These are phyloP conservation scores for Russula vinacea DNA, from an alignment of 768 basidiomycete species.

Conservation along the genomic window DNA sequence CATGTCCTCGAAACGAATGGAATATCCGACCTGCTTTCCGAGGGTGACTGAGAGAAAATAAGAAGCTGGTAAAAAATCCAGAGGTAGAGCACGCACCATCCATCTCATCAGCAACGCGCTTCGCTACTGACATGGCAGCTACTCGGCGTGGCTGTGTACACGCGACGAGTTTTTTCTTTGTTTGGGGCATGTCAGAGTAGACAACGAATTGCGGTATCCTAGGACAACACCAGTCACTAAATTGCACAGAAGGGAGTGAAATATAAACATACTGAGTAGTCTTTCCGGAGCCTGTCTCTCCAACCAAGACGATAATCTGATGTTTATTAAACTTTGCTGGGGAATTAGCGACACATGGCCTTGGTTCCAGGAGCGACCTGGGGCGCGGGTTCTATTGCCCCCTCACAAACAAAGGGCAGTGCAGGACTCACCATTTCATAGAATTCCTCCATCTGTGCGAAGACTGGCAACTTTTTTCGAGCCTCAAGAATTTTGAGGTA, in stretches of 20 bases:
- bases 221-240: constrained; percentile 18
- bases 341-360: constrained; percentile 34
- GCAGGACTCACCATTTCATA: constrained; percentile 68
- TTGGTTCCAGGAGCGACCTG: constrained; percentile 29
- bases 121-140: constrained; percentile 96
- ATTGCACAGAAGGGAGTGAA: neutral
- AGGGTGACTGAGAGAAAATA: constrained; percentile 61
- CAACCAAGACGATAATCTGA: constrained; percentile 88
- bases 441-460: constrained; percentile 89
- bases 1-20: constrained; percentile 98
- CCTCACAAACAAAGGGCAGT: constrained; percentile 24
- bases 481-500: constrained; percentile 84
- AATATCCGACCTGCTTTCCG: constrained; percentile 94
- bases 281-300: constrained; percentile 95
- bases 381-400: constrained; percentile 36
- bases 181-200: constrained; percentile 89
- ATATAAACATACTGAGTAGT: constrained; percentile 77
- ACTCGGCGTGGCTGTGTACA: constrained; percentile 97
- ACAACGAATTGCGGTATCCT: constrained; percentile 97
- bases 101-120: constrained; percentile 99
- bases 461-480: constrained; percentile 90
- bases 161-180: constrained; percentile 85
- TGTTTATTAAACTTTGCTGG: constrained; percentile 59
- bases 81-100: constrained; percentile 61
- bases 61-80: constrained; percentile 14